Conservation (phyloP, 495 filamentous ascomycete species). For the Penicillium odoratum region DNA sequence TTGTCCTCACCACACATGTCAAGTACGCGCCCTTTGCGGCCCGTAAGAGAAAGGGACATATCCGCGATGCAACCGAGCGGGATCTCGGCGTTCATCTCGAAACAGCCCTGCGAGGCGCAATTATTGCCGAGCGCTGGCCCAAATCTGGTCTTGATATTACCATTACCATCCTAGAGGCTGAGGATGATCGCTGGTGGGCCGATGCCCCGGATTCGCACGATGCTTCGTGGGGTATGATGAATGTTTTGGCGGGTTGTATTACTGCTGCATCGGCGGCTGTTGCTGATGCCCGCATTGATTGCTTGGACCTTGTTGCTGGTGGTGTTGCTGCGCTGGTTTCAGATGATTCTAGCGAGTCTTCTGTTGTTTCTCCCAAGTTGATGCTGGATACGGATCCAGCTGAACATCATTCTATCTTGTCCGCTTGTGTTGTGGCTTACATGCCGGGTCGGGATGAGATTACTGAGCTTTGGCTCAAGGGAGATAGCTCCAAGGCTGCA, state of each 20-base stretch:
- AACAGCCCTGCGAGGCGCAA: constrained; percentile 81
- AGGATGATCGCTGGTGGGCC: constrained; percentile 68
- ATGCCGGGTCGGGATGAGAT: constrained; percentile 85
- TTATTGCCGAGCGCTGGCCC: constrained; percentile 92
- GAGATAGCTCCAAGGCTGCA: constrained; percentile 53
- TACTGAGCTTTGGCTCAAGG: constrained; percentile 92
- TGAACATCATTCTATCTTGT: constrained; percentile 68
- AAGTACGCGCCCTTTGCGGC: constrained; percentile 96
- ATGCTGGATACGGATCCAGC: constrained; percentile 83
- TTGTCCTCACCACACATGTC: constrained; percentile 86
- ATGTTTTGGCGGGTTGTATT: constrained; percentile 86
- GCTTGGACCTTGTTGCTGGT: constrained; percentile 84
- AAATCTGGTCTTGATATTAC: constrained; percentile 94
- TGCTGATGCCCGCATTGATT: constrained; percentile 93
- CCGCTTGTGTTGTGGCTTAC: constrained; percentile 89
- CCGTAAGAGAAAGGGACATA: constrained; percentile 75
- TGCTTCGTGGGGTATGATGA: constrained; percentile 78
- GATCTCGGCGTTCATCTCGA: constrained; percentile 91
- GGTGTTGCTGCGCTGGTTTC: constrained; percentile 81
- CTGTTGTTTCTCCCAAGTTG: constrained; percentile 43
- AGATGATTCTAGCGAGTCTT: constrained; percentile 36
- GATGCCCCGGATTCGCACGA: constrained; percentile 48
- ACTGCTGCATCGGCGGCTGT: constrained; percentile 95
- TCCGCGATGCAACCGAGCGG: constrained; percentile 81
- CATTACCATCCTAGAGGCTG: constrained; percentile 89